Percentiles rank a stretch among this genome's conserved stretches.
These are phyloP conservation scores for Candida tibetensis DNA, from an alignment of 805 yeast species.

Conservation along the genomic window DNA sequence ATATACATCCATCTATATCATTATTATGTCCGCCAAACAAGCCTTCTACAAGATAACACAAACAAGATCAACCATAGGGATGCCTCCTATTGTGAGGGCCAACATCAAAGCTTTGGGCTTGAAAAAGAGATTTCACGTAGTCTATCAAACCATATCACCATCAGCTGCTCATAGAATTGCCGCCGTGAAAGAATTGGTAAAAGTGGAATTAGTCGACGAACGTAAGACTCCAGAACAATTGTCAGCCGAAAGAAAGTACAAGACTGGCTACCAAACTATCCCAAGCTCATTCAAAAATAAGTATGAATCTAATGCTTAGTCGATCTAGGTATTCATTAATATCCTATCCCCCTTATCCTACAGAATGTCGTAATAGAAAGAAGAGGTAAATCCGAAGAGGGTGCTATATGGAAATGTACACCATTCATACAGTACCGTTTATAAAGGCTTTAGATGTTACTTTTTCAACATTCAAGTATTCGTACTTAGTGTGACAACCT, in stretches of 20 bases:
- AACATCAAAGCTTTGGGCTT: constrained; percentile 75
- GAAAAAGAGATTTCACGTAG: constrained; percentile 66
- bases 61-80: constrained; percentile 78
- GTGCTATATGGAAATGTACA: too few relatives aligned
- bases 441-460: too few relatives aligned
- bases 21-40: constrained; percentile 11
- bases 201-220: constrained; percentile 67
- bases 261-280: constrained; percentile 53
- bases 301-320: too few relatives aligned
- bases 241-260: constrained; percentile 53
- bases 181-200: constrained; percentile 79
- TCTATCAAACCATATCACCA: constrained; percentile 71
- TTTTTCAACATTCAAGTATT: too few relatives aligned
- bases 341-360: too few relatives aligned
- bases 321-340: too few relatives aligned
- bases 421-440: too few relatives aligned
- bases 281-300: not conserved
- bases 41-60: constrained; percentile 61
- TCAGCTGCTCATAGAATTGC: constrained; percentile 83
- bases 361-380: too few relatives aligned
- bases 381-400: too few relatives aligned
- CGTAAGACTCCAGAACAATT: constrained; percentile 50
- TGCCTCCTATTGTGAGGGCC: constrained; percentile 64
- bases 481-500: too few relatives aligned
- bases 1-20: too few relatives aligned